A percentile compares a stretch with the other conserved stretches of the same genome.
Conservation (phyloP, 2,329 filamentous ascomycete species). For the Fonsecaea nubica region DNA sequence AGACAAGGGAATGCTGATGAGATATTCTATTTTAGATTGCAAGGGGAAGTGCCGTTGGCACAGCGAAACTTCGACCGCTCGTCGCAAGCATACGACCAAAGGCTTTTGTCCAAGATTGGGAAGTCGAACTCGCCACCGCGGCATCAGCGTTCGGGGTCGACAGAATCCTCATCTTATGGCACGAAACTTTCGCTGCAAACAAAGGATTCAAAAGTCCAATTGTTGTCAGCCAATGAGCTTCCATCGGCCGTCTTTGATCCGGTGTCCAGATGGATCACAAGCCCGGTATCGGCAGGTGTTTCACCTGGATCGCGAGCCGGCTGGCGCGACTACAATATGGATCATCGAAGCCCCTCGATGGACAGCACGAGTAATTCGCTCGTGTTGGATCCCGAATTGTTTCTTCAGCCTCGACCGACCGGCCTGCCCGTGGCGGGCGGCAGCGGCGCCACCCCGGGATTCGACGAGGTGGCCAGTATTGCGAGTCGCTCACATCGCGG, state of each 20-base stretch:
- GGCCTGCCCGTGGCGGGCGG: constrained; percentile 56
- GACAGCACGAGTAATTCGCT: constrained; percentile 51
- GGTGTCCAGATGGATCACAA: constrained; percentile 46
- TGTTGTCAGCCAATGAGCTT: constrained; percentile 34
- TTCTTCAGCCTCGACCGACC: constrained; percentile 44
- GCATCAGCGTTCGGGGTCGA: constrained; percentile 44
- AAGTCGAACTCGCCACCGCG: constrained; percentile 64
- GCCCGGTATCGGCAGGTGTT: constrained; percentile 50
- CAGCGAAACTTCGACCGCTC: constrained; percentile 64
- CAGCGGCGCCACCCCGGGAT: constrained; percentile 48
- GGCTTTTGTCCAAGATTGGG: constrained; percentile 67
- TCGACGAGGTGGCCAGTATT: constrained; percentile 59
- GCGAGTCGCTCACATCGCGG: constrained; percentile 62
- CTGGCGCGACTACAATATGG: constrained; percentile 51
- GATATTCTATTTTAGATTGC: constrained; percentile 52
- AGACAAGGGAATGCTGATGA: constrained; percentile 23
- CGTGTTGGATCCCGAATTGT: constrained; percentile 50
- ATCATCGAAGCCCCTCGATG: constrained; percentile 52
- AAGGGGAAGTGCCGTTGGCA: constrained; percentile 66
- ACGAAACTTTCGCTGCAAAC: constrained; percentile 43
- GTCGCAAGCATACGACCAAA: constrained; percentile 68
- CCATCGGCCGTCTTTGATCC: constrained; percentile 31
- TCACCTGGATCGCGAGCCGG: constrained; percentile 49
- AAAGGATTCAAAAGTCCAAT: constrained; percentile 29
- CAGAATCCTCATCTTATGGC: constrained; percentile 46